Percentiles rank a stretch among this genome's conserved stretches.
Evolutionary conservation across 2,329 filamentous ascomycete species (phyloP).

Genomic region (Cladosporium sp.): DNA sequence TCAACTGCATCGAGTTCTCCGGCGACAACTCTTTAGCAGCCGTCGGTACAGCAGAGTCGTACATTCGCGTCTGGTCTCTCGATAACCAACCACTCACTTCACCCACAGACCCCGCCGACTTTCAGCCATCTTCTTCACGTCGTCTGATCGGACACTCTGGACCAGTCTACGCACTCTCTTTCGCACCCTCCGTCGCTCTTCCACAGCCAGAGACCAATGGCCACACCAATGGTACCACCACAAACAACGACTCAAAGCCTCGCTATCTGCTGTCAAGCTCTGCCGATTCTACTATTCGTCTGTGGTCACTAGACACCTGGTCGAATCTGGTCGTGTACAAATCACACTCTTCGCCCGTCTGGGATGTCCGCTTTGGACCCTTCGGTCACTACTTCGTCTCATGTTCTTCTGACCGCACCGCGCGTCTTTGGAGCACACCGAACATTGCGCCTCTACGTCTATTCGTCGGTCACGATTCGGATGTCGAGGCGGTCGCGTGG

Average conservation of each 20-base stretch:
- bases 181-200: conserved; percentile 64
- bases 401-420: conserved; percentile 82
- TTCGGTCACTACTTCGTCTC: conserved; percentile 94
- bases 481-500: conserved; percentile 88
- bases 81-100: conserved; percentile 77
- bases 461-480: conserved; percentile 86
- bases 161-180: conserved; percentile 82
- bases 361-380: conserved; percentile 83
- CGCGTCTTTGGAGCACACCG: conserved; percentile 87
- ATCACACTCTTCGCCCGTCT: conserved; percentile 83
- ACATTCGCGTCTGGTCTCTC: conserved; percentile 89
- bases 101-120: conserved; percentile 56
- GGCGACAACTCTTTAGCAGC: conserved; percentile 84
- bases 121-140: conserved; percentile 61
- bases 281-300: conserved; percentile 77
- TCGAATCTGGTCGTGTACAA: conserved; percentile 92
- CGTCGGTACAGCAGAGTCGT: conserved; percentile 86
- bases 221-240: conserved; percentile 33
- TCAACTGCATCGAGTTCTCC: conserved; percentile 94
- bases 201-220: conserved; percentile 27
- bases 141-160: conserved; percentile 82
- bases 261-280: conserved; percentile 83
- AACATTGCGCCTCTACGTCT: conserved; percentile 84
- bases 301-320: conserved; percentile 92
- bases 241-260: conserved; percentile 48